phyloP scores from a whole-genome alignment of 2,329 filamentous ascomycete genomes.

The Scopulariopsis brevicaulis region DNA sequence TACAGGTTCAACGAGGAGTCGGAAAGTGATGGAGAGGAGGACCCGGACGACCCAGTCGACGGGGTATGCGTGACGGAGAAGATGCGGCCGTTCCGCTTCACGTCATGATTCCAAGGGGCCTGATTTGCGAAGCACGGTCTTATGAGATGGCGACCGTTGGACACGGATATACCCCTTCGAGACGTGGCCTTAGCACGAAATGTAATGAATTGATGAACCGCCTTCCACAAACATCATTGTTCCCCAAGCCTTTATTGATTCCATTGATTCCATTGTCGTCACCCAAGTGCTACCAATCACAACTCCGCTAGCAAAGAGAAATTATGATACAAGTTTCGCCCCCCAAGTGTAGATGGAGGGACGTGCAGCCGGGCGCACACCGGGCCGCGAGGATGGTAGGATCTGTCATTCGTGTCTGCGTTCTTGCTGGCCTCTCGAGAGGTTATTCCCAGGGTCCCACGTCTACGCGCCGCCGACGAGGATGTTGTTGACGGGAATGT shows the following conservation, averaged over 20 bases:
- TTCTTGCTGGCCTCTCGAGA: background rate
- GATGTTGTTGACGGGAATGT: constrained; percentile 61
- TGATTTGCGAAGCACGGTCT: background rate
- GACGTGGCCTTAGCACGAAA: background rate
- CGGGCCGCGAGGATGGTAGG: background rate
- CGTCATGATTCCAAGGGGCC: background rate
- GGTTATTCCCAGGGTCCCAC: background rate
- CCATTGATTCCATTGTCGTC: background rate
- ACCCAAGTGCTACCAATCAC: background rate
- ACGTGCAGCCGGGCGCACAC: background rate
- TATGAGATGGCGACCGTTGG: background rate
- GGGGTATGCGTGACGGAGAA: background rate
- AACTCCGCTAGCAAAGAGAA: background rate
- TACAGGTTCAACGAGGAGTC: constrained; percentile 61
- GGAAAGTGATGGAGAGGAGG: background rate
- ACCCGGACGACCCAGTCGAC: background rate
- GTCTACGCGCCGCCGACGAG: constrained; percentile 51
- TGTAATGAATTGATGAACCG: background rate
- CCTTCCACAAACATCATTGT: background rate
- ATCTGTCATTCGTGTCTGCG: background rate
- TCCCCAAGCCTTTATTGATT: background rate
- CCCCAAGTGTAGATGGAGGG: background rate
- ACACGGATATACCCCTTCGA: background rate
- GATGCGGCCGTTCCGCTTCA: background rate
- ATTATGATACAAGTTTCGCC: background rate